Conservation (phyloP, 1,284 basidiomycete genomes). For the Apiotrichum siamense region DNA sequence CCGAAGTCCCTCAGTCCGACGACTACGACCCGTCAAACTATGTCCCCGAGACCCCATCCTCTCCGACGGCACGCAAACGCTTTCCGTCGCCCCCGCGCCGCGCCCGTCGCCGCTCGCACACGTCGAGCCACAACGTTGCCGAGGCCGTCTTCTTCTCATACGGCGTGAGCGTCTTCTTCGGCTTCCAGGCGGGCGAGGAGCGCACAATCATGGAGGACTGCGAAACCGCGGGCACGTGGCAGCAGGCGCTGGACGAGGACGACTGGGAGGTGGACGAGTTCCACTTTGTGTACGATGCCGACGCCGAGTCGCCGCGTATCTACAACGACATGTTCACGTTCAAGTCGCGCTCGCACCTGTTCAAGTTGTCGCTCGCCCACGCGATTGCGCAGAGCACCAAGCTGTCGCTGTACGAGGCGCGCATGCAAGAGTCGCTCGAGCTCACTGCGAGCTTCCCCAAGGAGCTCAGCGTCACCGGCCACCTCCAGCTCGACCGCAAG, state of each 20-base stretch:
- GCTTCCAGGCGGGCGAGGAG: conserved; percentile 69
- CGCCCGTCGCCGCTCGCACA: conserved; percentile 4
- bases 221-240: conserved; percentile 63
- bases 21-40: not conserved
- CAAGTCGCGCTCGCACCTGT: conserved; percentile 71
- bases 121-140: conserved; percentile 52
- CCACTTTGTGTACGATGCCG: conserved; percentile 80
- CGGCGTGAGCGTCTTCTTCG: conserved; percentile 81
- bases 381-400: conserved; percentile 92
- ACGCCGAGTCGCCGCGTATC: conserved; percentile 77
- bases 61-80: not conserved
- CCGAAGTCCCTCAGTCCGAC: not conserved
- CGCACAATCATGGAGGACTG: conserved; percentile 73
- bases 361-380: conserved; percentile 78
- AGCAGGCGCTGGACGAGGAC: conserved; percentile 53
- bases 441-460: conserved; percentile 77
- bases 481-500: conserved; percentile 66
- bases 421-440: conserved; percentile 70
- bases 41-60: not conserved
- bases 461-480: conserved; percentile 73
- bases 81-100: conserved; percentile 8
- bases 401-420: conserved; percentile 79
- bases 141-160: conserved; percentile 78
- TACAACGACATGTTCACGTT: conserved; percentile 62
- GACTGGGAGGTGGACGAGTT: conserved; percentile 88